Evolutionary conservation across 176 grass and related monocot species (phyloP).

Genomic region (Carex littledalei): DNA sequence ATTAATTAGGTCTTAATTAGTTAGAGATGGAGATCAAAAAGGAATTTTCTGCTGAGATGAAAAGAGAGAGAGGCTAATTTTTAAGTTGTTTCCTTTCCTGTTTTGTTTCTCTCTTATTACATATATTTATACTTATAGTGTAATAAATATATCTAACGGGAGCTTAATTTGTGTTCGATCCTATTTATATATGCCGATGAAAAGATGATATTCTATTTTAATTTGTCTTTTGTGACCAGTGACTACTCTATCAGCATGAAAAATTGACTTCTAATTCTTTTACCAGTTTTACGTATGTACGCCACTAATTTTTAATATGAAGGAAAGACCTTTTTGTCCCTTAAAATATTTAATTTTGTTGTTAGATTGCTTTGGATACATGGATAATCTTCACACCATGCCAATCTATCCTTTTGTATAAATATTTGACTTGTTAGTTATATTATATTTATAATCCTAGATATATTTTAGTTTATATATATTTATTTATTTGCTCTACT

Average conservation of each 20-base stretch:
- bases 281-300: neutral
- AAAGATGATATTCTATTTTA: neutral
- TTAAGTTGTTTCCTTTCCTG: slow-evolving; percentile 1
- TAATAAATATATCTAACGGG: slow-evolving; percentile 1
- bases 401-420: neutral
- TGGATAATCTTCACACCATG: neutral
- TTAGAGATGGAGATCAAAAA: neutral
- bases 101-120: neutral
- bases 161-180: neutral
- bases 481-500: neutral
- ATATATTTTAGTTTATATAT: neutral
- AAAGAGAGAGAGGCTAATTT: slow-evolving; percentile 7
- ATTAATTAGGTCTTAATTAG: slow-evolving; percentile 20
- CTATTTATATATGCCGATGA: neutral
- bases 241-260: neutral
- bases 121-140: neutral
- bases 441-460: neutral
- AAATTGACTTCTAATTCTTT: neutral
- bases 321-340: neutral
- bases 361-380: neutral
- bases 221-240: neutral
- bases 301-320: neutral
- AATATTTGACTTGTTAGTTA: neutral
- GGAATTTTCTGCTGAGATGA: too few species aligned
- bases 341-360: neutral